Evolutionary conservation across 169 alveolate genomes (phyloP).

Genomic region (Miamiensis avidus): DNA sequence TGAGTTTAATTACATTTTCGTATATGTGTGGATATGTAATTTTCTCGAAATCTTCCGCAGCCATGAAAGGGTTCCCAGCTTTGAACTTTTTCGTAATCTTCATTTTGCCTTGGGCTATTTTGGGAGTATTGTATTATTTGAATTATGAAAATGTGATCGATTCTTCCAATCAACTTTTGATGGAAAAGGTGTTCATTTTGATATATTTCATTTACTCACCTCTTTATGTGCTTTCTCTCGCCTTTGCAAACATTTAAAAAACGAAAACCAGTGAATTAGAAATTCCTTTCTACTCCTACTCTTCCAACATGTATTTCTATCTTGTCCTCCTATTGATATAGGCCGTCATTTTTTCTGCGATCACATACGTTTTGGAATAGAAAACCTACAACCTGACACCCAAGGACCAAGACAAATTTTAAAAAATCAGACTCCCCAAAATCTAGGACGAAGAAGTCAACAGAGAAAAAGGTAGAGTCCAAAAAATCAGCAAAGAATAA

Average conservation of each 20-base stretch:
- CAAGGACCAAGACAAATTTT: neutral
- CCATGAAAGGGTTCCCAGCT: slow-evolving; percentile 30
- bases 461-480: neutral
- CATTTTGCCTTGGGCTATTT: slow-evolving; percentile 19
- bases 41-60: slow-evolving; percentile 24
- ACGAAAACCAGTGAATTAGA: neutral
- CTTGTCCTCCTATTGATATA: too few relatives aligned
- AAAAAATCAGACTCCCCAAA: neutral
- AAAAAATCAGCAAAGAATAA: neutral
- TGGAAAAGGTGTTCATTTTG: neutral
- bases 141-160: neutral
- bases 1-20: slow-evolving; percentile 25
- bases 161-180: neutral
- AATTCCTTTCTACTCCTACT: neutral
- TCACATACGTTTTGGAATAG: neutral
- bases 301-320: neutral
- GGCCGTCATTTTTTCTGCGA: neutral
- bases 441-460: neutral
- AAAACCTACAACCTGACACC: neutral
- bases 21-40: slow-evolving; percentile 28
- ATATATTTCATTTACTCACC: neutral
- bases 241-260: neutral
- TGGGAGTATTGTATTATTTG: slow-evolving; percentile 16
- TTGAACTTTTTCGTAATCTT: slow-evolving; percentile 23
- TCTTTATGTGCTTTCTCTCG: neutral